phyloP scores from a whole-genome alignment of 2,329 filamentous ascomycete species.

The Ophiostoma piceae region DNA sequence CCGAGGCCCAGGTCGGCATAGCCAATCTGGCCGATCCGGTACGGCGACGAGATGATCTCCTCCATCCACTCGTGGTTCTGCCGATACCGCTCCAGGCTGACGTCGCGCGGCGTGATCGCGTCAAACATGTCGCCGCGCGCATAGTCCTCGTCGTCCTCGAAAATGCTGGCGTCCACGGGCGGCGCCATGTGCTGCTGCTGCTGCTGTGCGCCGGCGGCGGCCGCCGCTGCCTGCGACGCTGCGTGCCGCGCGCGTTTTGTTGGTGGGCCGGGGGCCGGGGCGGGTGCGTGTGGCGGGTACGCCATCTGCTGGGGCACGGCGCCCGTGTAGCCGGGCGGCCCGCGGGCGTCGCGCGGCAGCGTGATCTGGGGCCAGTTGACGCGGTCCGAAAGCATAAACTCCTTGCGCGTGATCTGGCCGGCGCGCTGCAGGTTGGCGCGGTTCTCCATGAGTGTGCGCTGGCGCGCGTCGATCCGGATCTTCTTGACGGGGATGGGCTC shows the following conservation, averaged over 20 bases:
- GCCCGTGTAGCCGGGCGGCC: constrained; percentile 46
- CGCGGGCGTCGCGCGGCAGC: constrained; percentile 53
- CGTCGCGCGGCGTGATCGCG: constrained; percentile 79
- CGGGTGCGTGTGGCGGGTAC: constrained; percentile 48
- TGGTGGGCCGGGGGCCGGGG: constrained; percentile 41
- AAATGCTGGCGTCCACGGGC: constrained; percentile 29
- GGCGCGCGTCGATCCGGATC: constrained; percentile 59
- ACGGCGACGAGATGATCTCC: constrained; percentile 87
- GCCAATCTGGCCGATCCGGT: constrained; percentile 75
- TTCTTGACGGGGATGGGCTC: constrained; percentile 66
- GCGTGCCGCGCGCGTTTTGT: constrained; percentile 49
- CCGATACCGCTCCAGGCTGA: constrained; percentile 79
- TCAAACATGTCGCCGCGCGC: constrained; percentile 86
- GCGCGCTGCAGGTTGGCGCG: constrained; percentile 63
- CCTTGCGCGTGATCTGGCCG: constrained; percentile 79
- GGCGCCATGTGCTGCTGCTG: constrained; percentile 20
- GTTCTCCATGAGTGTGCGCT: constrained; percentile 56
- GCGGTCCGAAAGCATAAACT: constrained; percentile 89
- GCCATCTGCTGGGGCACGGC: constrained; percentile 55
- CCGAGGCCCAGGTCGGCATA: constrained; percentile 85
- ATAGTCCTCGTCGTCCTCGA: constrained; percentile 88
- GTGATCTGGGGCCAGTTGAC: constrained; percentile 84
- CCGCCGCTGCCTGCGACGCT: constrained; percentile 22
- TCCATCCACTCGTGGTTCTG: constrained; percentile 99
- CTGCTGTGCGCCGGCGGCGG: neutral